phyloP scores from a whole-genome alignment of 306 rosid genomes.

The Geum urbanum region DNA sequence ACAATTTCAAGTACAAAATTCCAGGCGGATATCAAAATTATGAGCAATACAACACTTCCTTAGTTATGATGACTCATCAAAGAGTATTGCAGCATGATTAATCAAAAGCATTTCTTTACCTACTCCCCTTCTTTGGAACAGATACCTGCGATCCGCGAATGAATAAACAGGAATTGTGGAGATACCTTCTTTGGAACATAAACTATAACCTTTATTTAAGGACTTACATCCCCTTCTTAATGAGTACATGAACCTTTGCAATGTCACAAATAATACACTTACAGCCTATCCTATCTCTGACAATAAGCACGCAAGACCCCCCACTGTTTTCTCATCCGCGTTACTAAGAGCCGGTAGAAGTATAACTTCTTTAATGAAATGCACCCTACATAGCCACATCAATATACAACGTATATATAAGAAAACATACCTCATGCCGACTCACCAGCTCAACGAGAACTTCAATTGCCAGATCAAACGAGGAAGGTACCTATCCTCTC shows the following conservation, averaged over 20 bases:
- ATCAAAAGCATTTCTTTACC: constrained; percentile 99
- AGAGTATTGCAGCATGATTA: constrained; percentile 68
- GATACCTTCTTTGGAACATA: no score
- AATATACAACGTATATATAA: neutral
- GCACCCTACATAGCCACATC: constrained; percentile 56
- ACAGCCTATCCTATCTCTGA: constrained; percentile 98
- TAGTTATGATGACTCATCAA: constrained; percentile 51
- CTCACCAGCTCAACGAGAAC: constrained; percentile 89
- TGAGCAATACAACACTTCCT: constrained; percentile 26
- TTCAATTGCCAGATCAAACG: constrained; percentile 90
- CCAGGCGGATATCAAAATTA: constrained; percentile 32
- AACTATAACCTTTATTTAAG: no score
- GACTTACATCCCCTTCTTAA: neutral
- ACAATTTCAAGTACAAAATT: constrained; percentile 4
- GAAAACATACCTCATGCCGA: constrained; percentile 76
- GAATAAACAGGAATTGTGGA: constrained; percentile 63
- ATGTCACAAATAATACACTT: constrained; percentile 30
- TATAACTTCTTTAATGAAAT: constrained; percentile 71
- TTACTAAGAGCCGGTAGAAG: constrained; percentile 78
- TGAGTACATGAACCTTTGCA: constrained; percentile 1
- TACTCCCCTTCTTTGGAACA: constrained; percentile 99
- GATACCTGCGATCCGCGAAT: constrained; percentile 98
- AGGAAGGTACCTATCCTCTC: constrained; percentile 54
- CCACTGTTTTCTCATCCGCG: constrained; percentile 71
- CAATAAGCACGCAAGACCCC: constrained; percentile 88